phyloP scores from a whole-genome alignment of 2,329 filamentous ascomycete genomes.

The Sporothrix mexicana region DNA sequence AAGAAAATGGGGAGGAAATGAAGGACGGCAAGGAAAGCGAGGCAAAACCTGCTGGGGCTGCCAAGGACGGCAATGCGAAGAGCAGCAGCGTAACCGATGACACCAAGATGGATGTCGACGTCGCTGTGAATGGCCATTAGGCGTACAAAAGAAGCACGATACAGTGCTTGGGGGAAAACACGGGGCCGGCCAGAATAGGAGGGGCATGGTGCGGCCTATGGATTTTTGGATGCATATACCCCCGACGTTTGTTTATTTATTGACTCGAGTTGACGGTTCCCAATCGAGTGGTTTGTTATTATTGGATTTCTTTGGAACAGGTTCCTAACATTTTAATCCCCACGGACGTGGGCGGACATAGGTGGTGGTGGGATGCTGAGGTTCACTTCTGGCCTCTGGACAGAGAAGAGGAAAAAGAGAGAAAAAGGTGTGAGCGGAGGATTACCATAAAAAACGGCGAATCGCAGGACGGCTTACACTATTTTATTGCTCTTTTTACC shows the following conservation, averaged over 20 bases:
- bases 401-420: background rate
- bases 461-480: constrained; percentile 1
- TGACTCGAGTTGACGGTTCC: background rate
- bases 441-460: constrained; percentile 28
- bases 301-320: background rate
- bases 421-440: background rate
- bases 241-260: constrained; percentile 17
- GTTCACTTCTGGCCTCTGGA: constrained; percentile 5
- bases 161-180: background rate
- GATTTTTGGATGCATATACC: constrained; percentile 30
- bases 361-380: background rate
- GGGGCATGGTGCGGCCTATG: background rate
- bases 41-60: background rate
- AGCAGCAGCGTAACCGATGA: constrained; percentile 37
- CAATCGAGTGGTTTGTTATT: constrained; percentile 20
- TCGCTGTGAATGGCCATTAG: constrained; percentile 32
- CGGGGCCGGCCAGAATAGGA: background rate
- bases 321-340: background rate
- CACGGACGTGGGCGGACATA: background rate
- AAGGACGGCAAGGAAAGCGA: background rate
- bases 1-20: background rate
- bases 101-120: constrained; percentile 33
- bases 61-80: background rate
- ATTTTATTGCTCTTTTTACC: background rate
- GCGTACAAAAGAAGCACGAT: background rate